phyloP scores from a whole-genome alignment of 768 basidiomycete species.

The Naganishia randhawae region DNA sequence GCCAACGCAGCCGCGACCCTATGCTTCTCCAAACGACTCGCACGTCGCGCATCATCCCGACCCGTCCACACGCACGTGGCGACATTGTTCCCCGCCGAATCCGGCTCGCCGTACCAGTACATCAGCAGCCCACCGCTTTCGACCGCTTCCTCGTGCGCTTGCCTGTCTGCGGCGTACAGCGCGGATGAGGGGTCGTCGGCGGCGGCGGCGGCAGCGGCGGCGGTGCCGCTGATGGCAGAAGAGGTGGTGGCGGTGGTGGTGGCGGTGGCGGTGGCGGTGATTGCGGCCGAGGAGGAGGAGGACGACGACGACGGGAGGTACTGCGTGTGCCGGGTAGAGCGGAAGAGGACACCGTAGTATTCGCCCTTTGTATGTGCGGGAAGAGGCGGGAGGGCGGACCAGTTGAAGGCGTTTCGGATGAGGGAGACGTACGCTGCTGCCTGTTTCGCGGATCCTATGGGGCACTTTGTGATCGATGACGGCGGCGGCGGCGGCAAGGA shows the following conservation, averaged over 20 bases:
- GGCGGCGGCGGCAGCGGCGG: too few relatives aligned
- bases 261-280: too few relatives aligned
- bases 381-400: background rate
- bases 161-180: conserved; percentile 78
- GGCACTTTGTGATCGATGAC: background rate
- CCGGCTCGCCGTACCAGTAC: conserved; percentile 90
- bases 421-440: background rate
- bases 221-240: conserved; percentile 12
- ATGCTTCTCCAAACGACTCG: conserved; percentile 75
- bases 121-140: conserved; percentile 68
- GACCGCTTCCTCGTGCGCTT: conserved; percentile 90
- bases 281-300: conserved; percentile 26
- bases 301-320: conserved; percentile 24
- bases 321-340: conserved; percentile 66
- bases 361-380: background rate
- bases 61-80: conserved; percentile 96
- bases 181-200: conserved; percentile 26
- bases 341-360: conserved; percentile 78
- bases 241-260: conserved; percentile 31
- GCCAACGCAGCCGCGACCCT: conserved; percentile 78
- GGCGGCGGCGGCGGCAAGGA: too few relatives aligned
- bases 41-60: conserved; percentile 73
- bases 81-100: conserved; percentile 63
- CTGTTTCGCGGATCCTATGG: conserved; percentile 1
- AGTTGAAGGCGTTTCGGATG: conserved; percentile 17